Conservation (phyloP, 768 basidiomycete genomes). For the Hypholoma fasciculare region DNA sequence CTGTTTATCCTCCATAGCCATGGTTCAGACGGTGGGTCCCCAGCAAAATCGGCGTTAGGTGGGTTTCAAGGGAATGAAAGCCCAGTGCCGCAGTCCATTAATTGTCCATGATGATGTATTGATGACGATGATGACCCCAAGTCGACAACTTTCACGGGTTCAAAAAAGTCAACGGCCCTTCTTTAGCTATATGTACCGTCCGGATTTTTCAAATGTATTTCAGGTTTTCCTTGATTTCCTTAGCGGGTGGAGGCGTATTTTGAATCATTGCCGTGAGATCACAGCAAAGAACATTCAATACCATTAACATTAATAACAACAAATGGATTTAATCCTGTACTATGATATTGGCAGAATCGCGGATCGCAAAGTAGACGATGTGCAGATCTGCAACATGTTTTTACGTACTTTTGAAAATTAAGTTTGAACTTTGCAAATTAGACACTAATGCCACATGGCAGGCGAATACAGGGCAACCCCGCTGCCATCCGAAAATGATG, state of each 20-base stretch:
- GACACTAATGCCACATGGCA: constrained; percentile 15
- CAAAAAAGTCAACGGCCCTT: background rate
- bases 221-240: no score
- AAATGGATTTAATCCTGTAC: no score
- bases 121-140: background rate
- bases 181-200: no score
- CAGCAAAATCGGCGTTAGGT: background rate
- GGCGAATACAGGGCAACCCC: background rate
- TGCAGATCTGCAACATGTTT: background rate
- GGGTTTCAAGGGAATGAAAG: background rate
- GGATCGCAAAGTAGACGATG: background rate
- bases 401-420: background rate
- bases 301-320: no score
- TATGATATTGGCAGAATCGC: no score
- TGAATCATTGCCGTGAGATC: no score
- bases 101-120: no score
- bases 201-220: no score
- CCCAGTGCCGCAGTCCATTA: no score
- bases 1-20: no score
- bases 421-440: background rate
- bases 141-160: background rate
- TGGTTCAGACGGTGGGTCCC: background rate
- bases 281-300: no score
- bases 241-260: no score
- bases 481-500: constrained; percentile 6